Base-by-base conservation (phyloP, 2,329 filamentous ascomycete genomes). In the Domatiomyces globalis region DNA sequence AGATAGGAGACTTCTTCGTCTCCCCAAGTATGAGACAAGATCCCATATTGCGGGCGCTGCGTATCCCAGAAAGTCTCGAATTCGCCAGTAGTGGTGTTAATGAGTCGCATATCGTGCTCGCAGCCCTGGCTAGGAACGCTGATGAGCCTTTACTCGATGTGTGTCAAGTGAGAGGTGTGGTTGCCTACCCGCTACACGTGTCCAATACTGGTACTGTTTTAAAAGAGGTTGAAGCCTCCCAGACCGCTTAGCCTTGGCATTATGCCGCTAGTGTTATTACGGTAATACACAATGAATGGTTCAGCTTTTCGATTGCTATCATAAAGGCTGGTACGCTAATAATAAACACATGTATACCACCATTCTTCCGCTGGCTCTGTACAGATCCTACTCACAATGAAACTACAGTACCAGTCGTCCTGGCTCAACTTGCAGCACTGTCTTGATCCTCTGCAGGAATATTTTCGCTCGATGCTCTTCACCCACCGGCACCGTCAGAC, bases 401-500 rank as follows among this genome's bases (percentile, higher is more conserved):
- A n/a, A n/a, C 58, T 66, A 76, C 58, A 78, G 63, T 33, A 94
- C 79, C 63, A 94, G 69, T 61, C 82, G 76, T 33, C 82, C 86
- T 12, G 87, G 87, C 68, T 92, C 84, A 58, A 79, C 75, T 69
- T 94, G 87, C 60, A 98, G 69, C 22, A 90, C 81, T 45, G 76
- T 71, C 79, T 95, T 95, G 63, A 95, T 78, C 61, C 87, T 80
- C 69, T 90, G 84, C 57, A 98, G 69, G 71, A 95, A 98, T 9
- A 83, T 75, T 63, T 79, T 76, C 12, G 87, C 92, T 61, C 88
- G 77, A 71, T 82, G 79, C 76, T 89, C 85, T 66, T 98, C 92
- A 7, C 78, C 79, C 69, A 78, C 80, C 42, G 84, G 81, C 18
- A 94, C 89, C 25, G 75, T 82, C 49, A 98, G 71, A 61, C 81